These are phyloP conservation scores for Trametopsis cervina DNA, from an alignment of 768 basidiomycete species.

Conservation along the genomic window DNA sequence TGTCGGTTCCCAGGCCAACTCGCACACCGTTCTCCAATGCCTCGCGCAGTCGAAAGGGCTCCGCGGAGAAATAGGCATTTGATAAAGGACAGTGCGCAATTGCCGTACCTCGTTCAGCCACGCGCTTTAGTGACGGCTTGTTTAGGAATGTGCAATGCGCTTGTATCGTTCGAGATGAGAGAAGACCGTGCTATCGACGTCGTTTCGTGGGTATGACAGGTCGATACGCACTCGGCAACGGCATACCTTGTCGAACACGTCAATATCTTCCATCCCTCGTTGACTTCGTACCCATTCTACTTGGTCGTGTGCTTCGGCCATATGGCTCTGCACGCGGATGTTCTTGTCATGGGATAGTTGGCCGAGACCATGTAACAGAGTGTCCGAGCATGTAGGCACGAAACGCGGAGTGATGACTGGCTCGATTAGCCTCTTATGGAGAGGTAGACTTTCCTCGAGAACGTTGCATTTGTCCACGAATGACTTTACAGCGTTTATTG, in stretches of 20 bases:
- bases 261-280: conserved; percentile 60
- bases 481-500: conserved; percentile 42
- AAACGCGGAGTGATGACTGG: conserved; percentile 89
- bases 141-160: conserved; percentile 85
- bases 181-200: conserved; percentile 42
- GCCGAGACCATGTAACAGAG: conserved; percentile 57
- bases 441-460: conserved; percentile 32
- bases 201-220: background rate
- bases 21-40: conserved; percentile 56
- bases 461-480: conserved; percentile 51
- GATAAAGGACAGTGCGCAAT: conserved; percentile 88
- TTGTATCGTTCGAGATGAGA: conserved; percentile 65
- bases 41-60: conserved; percentile 63
- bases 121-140: conserved; percentile 39
- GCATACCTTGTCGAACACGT: conserved; percentile 64
- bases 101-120: conserved; percentile 46
- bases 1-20: conserved; percentile 79
- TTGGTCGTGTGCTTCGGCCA: conserved; percentile 75
- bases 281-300: conserved; percentile 62
- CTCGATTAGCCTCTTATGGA: conserved; percentile 50
- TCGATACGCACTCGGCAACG: background rate
- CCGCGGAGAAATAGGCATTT: conserved; percentile 79
- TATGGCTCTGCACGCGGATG: conserved; percentile 71
- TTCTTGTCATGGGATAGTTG: conserved; percentile 38
- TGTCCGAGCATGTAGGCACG: conserved; percentile 80